Evolutionary conservation across 306 rosid genomes (phyloP).

Genomic region (Dalbergia cultrata): DNA sequence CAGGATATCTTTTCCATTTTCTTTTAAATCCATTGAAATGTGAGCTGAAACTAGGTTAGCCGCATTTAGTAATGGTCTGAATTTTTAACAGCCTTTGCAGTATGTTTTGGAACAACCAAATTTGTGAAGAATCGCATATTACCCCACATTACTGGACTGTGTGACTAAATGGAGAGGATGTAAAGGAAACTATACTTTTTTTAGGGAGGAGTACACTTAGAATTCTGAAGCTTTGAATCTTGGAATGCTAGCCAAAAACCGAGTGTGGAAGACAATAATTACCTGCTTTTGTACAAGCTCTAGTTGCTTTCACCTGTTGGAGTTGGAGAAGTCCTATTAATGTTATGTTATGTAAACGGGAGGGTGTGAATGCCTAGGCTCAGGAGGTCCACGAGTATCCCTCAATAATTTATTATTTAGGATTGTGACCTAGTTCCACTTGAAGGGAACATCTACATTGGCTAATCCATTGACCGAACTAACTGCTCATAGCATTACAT

Average conservation of each 20-base stretch:
- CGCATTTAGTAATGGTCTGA: neutral
- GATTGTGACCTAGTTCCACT: neutral
- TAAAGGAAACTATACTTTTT: neutral
- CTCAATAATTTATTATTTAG: no score
- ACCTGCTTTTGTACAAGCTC: neutral
- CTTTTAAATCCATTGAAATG: neutral
- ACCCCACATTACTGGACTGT: neutral
- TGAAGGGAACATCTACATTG: neutral
- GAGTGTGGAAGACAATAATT: neutral
- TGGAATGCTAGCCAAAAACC: neutral
- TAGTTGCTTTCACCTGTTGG: neutral
- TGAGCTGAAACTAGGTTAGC: slow-evolving; percentile 17
- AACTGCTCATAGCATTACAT: neutral
- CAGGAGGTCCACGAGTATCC: neutral
- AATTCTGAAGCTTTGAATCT: neutral
- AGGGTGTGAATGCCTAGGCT: neutral
- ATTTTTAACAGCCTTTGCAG: neutral
- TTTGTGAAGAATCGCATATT: neutral
- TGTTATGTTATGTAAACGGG: neutral
- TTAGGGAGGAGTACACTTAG: neutral
- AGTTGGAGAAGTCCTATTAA: neutral
- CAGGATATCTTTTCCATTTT: neutral
- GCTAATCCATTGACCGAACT: neutral
- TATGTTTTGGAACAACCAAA: neutral
- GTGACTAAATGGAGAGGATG: no score